Evolutionary conservation across 495 filamentous ascomycete genomes (phyloP).

Genomic region (Sporormia fimetaria): DNA sequence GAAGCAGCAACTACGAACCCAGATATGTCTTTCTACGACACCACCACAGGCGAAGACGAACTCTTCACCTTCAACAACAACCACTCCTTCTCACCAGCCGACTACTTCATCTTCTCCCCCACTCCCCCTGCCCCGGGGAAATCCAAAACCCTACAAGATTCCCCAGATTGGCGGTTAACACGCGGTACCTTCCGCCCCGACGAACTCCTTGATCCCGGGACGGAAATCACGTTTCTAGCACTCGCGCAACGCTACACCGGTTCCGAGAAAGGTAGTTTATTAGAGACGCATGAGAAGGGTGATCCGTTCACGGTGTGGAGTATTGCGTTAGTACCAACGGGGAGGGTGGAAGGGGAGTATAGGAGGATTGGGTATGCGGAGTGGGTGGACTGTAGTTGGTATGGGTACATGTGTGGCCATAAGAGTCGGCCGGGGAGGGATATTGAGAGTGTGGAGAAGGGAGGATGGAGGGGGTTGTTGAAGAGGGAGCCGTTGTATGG

Average conservation of each 20-base stretch:
- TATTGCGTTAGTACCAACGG: not conserved
- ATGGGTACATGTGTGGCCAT: constrained; percentile 1
- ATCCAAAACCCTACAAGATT: too few relatives aligned
- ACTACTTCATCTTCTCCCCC: constrained; percentile 2
- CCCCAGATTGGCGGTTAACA: not conserved
- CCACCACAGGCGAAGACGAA: not conserved
- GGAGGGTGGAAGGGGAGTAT: constrained; percentile 1
- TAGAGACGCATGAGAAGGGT: not conserved
- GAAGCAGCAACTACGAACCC: not conserved
- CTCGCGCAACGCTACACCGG: not conserved
- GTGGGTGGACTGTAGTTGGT: constrained; percentile 1
- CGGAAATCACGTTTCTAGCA: not conserved
- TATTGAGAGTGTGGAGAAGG: constrained; percentile 1
- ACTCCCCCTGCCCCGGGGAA: not conserved
- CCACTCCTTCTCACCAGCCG: not conserved
- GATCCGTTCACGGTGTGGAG: not conserved
- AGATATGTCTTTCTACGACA: not conserved
- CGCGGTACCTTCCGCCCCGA: not conserved
- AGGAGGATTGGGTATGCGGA: not conserved
- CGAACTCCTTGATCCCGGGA: not conserved
- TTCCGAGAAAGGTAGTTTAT: not conserved
- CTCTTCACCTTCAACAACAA: not conserved
- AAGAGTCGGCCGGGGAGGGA: not conserved
- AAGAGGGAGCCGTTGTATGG: too few relatives aligned
- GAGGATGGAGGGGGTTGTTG: not conserved